Conservation (phyloP, 2,329 filamentous ascomycete genomes). For the Neonectria neomacrospora region DNA sequence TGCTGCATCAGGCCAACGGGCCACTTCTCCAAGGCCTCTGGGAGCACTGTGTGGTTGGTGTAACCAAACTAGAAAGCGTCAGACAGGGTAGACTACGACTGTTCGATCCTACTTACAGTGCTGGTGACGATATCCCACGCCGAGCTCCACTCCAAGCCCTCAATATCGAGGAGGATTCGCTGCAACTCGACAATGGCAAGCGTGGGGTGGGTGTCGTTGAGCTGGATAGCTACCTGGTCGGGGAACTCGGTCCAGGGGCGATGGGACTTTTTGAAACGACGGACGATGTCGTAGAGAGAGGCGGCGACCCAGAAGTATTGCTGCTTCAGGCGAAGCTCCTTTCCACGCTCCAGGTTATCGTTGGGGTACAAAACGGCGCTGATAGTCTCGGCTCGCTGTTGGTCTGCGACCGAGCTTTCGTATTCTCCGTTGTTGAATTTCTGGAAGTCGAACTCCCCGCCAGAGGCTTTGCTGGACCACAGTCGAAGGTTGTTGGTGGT, state of each 20-base stretch:
- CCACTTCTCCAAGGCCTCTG: slow-evolving; percentile 98
- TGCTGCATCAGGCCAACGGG: slow-evolving; percentile 92
- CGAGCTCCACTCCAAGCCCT: slow-evolving; percentile 92
- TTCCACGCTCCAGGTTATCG: slow-evolving; percentile 94
- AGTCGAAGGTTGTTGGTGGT: slow-evolving; percentile 97
- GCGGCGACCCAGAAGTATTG: slow-evolving; percentile 99
- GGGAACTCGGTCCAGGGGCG: slow-evolving; percentile 91
- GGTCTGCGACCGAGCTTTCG: slow-evolving; percentile 96
- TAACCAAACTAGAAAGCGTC: slow-evolving; percentile 78
- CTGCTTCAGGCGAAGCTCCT: slow-evolving; percentile 97
- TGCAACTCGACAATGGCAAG: slow-evolving; percentile 96
- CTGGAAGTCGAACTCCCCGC: slow-evolving; percentile 98
- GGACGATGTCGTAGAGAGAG: slow-evolving; percentile 94
- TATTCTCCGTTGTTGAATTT: slow-evolving; percentile 99
- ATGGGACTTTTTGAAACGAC: slow-evolving; percentile 97
- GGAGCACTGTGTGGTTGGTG: slow-evolving; percentile 97
- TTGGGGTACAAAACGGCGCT: slow-evolving; percentile 97
- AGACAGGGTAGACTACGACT: slow-evolving; percentile 1
- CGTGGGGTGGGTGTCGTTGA: slow-evolving; percentile 98
- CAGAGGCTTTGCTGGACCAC: slow-evolving; percentile 97
- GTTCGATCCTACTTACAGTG: slow-evolving; percentile 61
- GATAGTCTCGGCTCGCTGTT: slow-evolving; percentile 98
- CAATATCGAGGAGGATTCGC: slow-evolving; percentile 88
- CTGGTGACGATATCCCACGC: slow-evolving; percentile 85
- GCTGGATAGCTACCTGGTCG: slow-evolving; percentile 94